Evolutionary conservation across 495 filamentous ascomycete species (phyloP).

Genomic region (Saxophila tyrrhenica): DNA sequence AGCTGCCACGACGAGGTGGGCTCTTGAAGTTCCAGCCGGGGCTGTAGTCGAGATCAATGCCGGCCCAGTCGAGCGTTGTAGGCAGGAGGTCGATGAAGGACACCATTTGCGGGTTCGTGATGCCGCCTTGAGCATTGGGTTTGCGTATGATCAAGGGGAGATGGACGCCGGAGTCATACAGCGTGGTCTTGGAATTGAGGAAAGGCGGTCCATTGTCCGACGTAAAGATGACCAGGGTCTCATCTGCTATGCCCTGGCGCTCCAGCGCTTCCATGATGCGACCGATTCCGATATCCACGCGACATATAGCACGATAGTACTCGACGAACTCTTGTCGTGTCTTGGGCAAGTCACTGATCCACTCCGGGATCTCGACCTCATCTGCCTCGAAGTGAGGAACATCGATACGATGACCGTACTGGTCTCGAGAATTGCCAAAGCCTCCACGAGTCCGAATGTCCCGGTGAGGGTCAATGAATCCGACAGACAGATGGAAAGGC

Average conservation of each 20-base stretch:
- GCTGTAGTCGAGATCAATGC: neutral
- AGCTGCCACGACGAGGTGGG: conserved; percentile 23
- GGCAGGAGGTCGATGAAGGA: conserved; percentile 39
- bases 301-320: conserved; percentile 34
- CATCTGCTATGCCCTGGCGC: conserved; percentile 23
- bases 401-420: conserved; percentile 18
- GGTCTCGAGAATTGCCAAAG: conserved; percentile 34
- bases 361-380: conserved; percentile 29
- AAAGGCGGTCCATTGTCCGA: conserved; percentile 41
- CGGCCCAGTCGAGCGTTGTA: conserved; percentile 33
- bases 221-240: conserved; percentile 35
- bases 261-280: conserved; percentile 31
- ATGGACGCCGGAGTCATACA: conserved; percentile 37
- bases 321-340: conserved; percentile 32
- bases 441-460: conserved; percentile 29
- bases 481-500: conserved; percentile 36
- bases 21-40: neutral
- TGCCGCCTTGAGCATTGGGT: conserved; percentile 21
- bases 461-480: conserved; percentile 37
- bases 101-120: conserved; percentile 34
- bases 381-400: conserved; percentile 15
- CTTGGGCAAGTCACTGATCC: conserved; percentile 31
- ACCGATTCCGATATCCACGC: conserved; percentile 35
- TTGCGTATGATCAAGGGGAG: conserved; percentile 34
- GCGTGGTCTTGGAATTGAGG: conserved; percentile 39